Conservation (phyloP, 1,284 basidiomycete species). For the Trametes pubescens region DNA sequence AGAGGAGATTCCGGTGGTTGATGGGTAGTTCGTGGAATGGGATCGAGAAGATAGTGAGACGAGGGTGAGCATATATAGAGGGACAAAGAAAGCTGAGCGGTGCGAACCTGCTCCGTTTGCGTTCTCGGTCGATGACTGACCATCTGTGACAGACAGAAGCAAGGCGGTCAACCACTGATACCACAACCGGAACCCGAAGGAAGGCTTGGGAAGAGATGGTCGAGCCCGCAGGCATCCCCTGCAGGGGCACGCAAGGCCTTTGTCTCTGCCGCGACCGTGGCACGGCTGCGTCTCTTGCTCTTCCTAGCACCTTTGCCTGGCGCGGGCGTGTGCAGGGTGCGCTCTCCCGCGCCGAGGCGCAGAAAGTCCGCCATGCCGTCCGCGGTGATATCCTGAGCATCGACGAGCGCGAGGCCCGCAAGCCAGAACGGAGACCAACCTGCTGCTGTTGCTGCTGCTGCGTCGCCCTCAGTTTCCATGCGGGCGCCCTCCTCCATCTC, state of each 20-base stretch:
- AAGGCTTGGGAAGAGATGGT: conserved; percentile 36
- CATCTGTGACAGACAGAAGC: conserved; percentile 45
- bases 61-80: conserved; percentile 6
- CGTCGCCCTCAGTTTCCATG: conserved; percentile 24
- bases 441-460: conserved; percentile 42
- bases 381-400: conserved; percentile 61
- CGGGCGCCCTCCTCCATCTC: conserved; percentile 9
- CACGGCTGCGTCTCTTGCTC: neutral
- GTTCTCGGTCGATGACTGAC: conserved; percentile 33
- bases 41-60: neutral
- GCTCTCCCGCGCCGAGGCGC: conserved; percentile 6
- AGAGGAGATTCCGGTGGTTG: neutral
- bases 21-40: neutral
- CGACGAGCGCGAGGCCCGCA: conserved; percentile 61
- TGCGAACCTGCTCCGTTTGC: conserved; percentile 47
- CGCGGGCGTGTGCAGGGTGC: neutral
- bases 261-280: neutral
- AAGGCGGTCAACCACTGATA: conserved; percentile 42
- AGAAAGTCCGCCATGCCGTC: conserved; percentile 50
- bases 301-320: neutral
- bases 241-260: conserved; percentile 6
- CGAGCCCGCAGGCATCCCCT: conserved; percentile 20
- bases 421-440: conserved; percentile 69
- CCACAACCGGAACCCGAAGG: conserved; percentile 10
- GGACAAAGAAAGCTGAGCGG: conserved; percentile 5